Conservation (phyloP, 805 yeast genomes). For the Wickerhamiella brachini region DNA sequence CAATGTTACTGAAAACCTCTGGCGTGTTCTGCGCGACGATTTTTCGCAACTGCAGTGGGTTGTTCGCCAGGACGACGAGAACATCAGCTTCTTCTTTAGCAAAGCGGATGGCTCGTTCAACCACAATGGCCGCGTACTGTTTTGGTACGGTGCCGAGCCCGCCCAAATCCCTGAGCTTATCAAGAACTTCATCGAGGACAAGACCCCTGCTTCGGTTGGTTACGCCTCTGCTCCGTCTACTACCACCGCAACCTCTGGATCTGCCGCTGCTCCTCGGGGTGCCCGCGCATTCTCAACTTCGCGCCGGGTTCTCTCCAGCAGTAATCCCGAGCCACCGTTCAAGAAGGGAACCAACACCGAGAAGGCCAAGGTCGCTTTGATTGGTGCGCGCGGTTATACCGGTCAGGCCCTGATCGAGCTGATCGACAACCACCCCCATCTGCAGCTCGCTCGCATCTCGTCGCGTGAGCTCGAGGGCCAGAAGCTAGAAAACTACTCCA, state of each 20-base stretch:
- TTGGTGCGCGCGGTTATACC: conserved; percentile 97
- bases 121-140: conserved; percentile 75
- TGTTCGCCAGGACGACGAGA: conserved; percentile 79
- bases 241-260: conserved; percentile 1
- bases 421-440: conserved; percentile 74
- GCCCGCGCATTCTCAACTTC: conserved; percentile 18
- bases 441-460: conserved; percentile 85
- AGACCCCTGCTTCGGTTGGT: conserved; percentile 8
- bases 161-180: conserved; percentile 50
- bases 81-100: conserved; percentile 80
- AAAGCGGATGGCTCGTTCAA: conserved; percentile 90
- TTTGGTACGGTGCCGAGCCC: conserved; percentile 83
- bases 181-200: conserved; percentile 27
- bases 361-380: conserved; percentile 69
- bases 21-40: conserved; percentile 67
- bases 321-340: conserved; percentile 62
- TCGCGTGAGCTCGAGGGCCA: conserved; percentile 89
- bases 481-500: conserved; percentile 75
- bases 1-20: conserved; percentile 90
- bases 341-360: conserved; percentile 47
- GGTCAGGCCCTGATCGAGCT: conserved; percentile 85
- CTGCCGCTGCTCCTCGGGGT: conserved; percentile 9
- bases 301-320: conserved; percentile 2
- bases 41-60: conserved; percentile 70
- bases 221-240: background rate